Percentiles rank a stretch among this genome's conserved stretches.
Conservation (phyloP, 257 asterid genomes). For the Phtheirospermum japonicum region DNA sequence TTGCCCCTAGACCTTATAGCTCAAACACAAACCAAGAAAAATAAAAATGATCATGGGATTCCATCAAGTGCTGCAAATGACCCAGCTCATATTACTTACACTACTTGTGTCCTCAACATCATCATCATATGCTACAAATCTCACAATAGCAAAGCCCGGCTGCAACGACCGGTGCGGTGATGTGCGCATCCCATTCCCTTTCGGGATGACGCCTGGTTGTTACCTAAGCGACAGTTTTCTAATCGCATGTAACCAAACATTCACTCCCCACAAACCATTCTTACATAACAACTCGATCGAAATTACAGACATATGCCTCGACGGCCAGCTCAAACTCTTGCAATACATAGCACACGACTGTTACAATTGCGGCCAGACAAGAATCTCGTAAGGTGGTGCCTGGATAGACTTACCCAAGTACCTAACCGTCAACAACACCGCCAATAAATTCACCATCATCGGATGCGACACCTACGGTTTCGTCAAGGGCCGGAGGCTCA, state of each 20-base stretch:
- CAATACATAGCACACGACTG: constrained; percentile 16
- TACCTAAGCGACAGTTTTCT: background rate
- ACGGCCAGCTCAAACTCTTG: constrained; percentile 25
- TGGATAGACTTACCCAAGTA: accelerated
- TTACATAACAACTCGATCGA: background rate
- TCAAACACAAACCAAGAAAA: no score
- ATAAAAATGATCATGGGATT: no score
- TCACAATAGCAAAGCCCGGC: background rate
- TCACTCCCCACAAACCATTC: constrained; percentile 21
- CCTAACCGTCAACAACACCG: background rate
- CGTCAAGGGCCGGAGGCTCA: background rate
- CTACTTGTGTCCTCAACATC: no score
- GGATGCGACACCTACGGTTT: constrained; percentile 35
- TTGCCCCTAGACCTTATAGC: no score
- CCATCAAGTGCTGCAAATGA: no score
- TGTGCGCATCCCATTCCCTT: constrained; percentile 39
- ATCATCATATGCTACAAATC: no score
- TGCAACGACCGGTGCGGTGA: constrained; percentile 29
- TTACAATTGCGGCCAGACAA: background rate
- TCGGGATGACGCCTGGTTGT: constrained; percentile 28
- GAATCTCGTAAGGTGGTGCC: accelerated
- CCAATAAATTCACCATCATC: constrained; percentile 27
- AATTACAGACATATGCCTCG: constrained; percentile 22
- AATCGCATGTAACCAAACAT: constrained; percentile 21
- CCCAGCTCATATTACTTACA: no score